phyloP scores from a whole-genome alignment of 306 rosid species.

The Boehmeria nivea region DNA sequence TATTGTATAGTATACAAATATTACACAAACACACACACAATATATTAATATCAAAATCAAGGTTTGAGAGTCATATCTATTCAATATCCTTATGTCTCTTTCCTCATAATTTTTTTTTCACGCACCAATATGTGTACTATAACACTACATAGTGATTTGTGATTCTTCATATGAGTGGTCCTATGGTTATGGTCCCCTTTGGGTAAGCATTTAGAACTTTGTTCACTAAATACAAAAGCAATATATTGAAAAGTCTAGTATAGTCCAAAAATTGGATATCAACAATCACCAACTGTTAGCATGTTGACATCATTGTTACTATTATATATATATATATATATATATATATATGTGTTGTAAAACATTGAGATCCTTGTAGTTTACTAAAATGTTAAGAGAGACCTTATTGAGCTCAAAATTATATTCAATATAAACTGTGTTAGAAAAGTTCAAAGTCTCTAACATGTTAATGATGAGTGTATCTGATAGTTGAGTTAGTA shows the following conservation, averaged over 20 bases:
- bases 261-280: conserved; percentile 13
- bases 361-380: no score
- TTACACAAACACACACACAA: no score
- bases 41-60: background rate
- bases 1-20: background rate
- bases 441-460: no score
- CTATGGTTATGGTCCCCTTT: conserved; percentile 4
- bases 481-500: no score
- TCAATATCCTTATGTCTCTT: background rate
- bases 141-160: background rate
- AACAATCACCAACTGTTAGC: background rate
- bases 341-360: no score
- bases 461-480: no score
- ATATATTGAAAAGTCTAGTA: conserved; percentile 5
- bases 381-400: no score
- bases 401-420: no score
- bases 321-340: no score
- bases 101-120: background rate
- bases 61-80: background rate
- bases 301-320: conserved; percentile 1
- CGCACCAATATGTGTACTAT: background rate
- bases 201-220: conserved; percentile 1
- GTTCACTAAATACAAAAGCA: conserved; percentile 5
- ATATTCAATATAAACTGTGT: no score
- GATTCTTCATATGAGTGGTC: background rate